A percentile compares a stretch with the other conserved stretches of the same genome.
These are phyloP conservation scores for Apiospora sp. DNA, from an alignment of 2,329 filamentous ascomycete genomes.

Conservation along the genomic window DNA sequence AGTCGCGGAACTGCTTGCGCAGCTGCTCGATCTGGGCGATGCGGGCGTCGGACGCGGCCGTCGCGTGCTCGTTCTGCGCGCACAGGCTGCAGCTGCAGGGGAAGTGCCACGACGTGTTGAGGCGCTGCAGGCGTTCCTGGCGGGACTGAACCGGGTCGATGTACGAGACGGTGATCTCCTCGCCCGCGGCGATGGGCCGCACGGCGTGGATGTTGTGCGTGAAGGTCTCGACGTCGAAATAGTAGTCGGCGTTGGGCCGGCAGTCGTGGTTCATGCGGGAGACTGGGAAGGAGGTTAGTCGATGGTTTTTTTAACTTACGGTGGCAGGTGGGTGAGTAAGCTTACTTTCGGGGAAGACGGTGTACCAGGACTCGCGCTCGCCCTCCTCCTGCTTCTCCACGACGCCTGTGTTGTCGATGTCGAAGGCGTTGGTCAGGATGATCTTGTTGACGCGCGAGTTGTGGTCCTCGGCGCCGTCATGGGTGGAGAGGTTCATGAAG, in stretches of 20 bases:
- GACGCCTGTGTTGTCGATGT: slow-evolving; percentile 45
- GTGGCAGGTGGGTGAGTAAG: background rate
- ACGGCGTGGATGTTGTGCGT: slow-evolving; percentile 50
- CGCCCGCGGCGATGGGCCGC: slow-evolving; percentile 49
- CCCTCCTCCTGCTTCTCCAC: slow-evolving; percentile 35
- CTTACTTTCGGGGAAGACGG: slow-evolving; percentile 49
- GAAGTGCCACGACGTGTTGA: slow-evolving; percentile 50
- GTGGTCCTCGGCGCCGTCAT: slow-evolving; percentile 38
- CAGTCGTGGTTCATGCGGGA: slow-evolving; percentile 56
- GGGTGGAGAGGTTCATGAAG: slow-evolving; percentile 48
- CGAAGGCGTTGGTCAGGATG: slow-evolving; percentile 49
- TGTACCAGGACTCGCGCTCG: slow-evolving; percentile 39
- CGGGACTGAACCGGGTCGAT: slow-evolving; percentile 46
- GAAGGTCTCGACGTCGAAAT: slow-evolving; percentile 48
- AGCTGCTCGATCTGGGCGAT: slow-evolving; percentile 45
- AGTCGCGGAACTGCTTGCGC: slow-evolving; percentile 43
- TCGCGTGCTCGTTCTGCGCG: slow-evolving; percentile 37
- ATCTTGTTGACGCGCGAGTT: slow-evolving; percentile 45
- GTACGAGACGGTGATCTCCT: slow-evolving; percentile 54
- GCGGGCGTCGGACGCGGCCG: slow-evolving; percentile 47
- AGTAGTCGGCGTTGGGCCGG: slow-evolving; percentile 53
- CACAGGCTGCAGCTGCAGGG: slow-evolving; percentile 50
- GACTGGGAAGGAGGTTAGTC: slow-evolving; percentile 33
- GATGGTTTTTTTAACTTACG: no score
- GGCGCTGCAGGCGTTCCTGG: slow-evolving; percentile 39